phyloP scores from a whole-genome alignment of 306 rosid species.

The Vigna trinervia region DNA sequence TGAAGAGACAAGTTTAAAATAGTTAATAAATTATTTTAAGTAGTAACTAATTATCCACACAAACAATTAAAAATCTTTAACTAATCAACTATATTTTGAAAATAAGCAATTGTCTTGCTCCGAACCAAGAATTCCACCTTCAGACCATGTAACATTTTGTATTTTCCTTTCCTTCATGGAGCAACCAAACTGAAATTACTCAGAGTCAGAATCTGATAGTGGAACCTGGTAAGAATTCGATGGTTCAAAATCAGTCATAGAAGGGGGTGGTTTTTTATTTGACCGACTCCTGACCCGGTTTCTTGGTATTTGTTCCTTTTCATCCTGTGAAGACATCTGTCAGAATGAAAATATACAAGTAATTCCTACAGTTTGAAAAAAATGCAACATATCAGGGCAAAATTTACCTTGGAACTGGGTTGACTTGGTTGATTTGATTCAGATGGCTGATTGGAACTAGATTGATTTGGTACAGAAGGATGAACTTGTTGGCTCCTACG shows the following conservation, averaged over 20 bases:
- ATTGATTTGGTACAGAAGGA: slow-evolving; percentile 48
- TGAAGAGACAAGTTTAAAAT: too few relatives aligned
- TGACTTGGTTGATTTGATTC: slow-evolving; percentile 52
- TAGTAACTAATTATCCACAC: too few relatives aligned
- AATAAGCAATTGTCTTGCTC: background rate
- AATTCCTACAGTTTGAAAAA: slow-evolving; percentile 8
- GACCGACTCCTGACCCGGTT: slow-evolving; percentile 43
- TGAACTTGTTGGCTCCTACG: slow-evolving; percentile 66
- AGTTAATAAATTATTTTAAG: too few relatives aligned
- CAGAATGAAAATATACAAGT: slow-evolving; percentile 23
- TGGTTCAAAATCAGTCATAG: slow-evolving; percentile 77
- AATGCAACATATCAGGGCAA: slow-evolving; percentile 2
- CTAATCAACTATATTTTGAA: too few relatives aligned
- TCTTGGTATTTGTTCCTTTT: slow-evolving; percentile 53
- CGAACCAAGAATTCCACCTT: slow-evolving; percentile 29
- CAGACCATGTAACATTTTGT: slow-evolving; percentile 23
- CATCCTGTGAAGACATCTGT: slow-evolving; percentile 51
- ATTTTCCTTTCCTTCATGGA: slow-evolving; percentile 7
- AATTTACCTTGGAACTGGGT: slow-evolving; percentile 60
- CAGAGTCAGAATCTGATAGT: slow-evolving; percentile 74
- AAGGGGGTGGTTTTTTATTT: slow-evolving; percentile 49
- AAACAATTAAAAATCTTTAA: too few relatives aligned
- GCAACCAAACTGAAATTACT: slow-evolving; percentile 48
- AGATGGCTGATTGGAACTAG: slow-evolving; percentile 49
- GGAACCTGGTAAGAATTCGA: slow-evolving; percentile 69